These are phyloP conservation scores for Gaillardinia entomophila DNA, from an alignment of 805 yeast species.

Conservation along the genomic window DNA sequence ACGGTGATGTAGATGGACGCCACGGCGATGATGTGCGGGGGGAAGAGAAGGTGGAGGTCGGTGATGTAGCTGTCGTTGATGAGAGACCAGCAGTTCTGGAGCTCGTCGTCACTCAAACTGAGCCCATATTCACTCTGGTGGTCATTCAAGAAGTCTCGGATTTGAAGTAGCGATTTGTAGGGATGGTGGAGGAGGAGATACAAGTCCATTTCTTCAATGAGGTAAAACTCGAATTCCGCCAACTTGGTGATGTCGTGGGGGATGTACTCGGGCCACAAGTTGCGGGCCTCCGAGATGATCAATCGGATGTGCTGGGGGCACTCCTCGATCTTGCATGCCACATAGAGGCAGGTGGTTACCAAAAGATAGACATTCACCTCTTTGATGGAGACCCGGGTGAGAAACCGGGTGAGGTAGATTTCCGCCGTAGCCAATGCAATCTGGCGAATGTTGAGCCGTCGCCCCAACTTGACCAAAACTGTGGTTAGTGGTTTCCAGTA, in stretches of 20 bases:
- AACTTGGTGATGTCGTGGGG: conserved; percentile 87
- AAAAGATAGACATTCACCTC: conserved; percentile 80
- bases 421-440: conserved; percentile 86
- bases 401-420: conserved; percentile 72
- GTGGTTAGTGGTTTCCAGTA: conserved; percentile 3
- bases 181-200: conserved; percentile 73
- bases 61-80: conserved; percentile 87
- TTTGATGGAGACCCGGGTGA: conserved; percentile 63
- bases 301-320: conserved; percentile 90
- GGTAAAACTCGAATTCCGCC: conserved; percentile 93
- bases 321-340: conserved; percentile 93
- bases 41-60: conserved; percentile 73
- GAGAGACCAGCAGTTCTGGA: conserved; percentile 84
- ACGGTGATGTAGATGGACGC: conserved; percentile 78
- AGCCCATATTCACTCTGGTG: conserved; percentile 21
- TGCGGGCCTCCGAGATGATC: conserved; percentile 76
- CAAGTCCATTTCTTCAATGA: conserved; percentile 81
- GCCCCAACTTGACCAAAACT: conserved; percentile 68
- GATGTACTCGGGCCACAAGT: conserved; percentile 90
- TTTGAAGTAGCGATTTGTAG: conserved; percentile 54
- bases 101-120: conserved; percentile 52
- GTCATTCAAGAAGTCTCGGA: conserved; percentile 39
- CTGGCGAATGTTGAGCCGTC: conserved; percentile 73
- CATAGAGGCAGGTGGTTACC: conserved; percentile 78
- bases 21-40: conserved; percentile 86